These are phyloP conservation scores for Kodamaea alishanica DNA, from an alignment of 1,139 yeast species.

Conservation along the genomic window DNA sequence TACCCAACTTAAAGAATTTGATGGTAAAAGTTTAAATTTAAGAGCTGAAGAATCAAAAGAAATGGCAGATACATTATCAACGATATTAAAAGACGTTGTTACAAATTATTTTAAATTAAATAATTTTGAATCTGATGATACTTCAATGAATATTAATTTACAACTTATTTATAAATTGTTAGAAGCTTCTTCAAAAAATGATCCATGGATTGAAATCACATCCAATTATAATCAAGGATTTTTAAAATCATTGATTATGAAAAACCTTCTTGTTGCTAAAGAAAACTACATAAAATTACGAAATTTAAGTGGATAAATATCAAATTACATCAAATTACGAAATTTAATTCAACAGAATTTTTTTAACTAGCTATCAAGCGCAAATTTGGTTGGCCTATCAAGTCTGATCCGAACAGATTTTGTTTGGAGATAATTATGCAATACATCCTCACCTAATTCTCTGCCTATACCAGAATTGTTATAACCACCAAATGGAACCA, in stretches of 20 bases:
- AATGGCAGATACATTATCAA: slow-evolving; percentile 2
- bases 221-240: slow-evolving; percentile 13
- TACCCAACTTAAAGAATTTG: slow-evolving; percentile 4
- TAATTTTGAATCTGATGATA: slow-evolving; percentile 21
- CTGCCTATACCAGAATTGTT: slow-evolving; percentile 29
- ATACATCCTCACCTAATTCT: slow-evolving; percentile 27
- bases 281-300: slow-evolving; percentile 16
- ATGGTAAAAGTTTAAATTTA: background rate
- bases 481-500: slow-evolving; percentile 31
- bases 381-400: background rate
- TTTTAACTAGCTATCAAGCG: background rate
- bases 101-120: slow-evolving; percentile 24
- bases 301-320: slow-evolving; percentile 10
- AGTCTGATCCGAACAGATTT: slow-evolving; percentile 23
- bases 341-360: slow-evolving; percentile 1
- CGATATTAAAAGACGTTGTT: slow-evolving; percentile 20
- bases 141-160: slow-evolving; percentile 16
- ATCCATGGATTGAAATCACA: slow-evolving; percentile 16
- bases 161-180: slow-evolving; percentile 8
- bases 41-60: background rate
- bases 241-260: slow-evolving; percentile 17
- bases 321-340: slow-evolving; percentile 1
- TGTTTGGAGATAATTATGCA: slow-evolving; percentile 23
- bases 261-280: slow-evolving; percentile 15
- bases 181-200: slow-evolving; percentile 5